These are phyloP conservation scores for Colletotrichum trifolii DNA, from an alignment of 2,329 filamentous ascomycete genomes.

Conservation along the genomic window DNA sequence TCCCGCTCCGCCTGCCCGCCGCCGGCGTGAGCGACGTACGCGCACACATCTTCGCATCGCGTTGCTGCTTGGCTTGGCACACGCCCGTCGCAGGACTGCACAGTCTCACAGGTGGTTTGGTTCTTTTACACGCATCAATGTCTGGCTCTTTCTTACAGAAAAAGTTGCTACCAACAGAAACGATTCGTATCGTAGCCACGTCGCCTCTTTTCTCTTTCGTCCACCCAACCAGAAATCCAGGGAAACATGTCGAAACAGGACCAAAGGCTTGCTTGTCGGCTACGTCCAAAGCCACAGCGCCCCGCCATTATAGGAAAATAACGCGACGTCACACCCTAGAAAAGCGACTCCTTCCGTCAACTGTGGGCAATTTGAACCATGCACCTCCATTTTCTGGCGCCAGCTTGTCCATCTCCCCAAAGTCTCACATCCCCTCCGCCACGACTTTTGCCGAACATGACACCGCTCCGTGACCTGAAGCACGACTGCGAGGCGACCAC, in stretches of 20 bases:
- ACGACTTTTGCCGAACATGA: not conserved
- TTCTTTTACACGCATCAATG: not conserved
- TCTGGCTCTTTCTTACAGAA: constrained; percentile 11
- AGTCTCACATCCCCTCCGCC: not conserved
- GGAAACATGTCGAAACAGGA: constrained; percentile 22
- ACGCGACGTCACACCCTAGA: constrained; percentile 20
- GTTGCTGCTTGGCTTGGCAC: too few relatives aligned
- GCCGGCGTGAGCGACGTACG: too few relatives aligned
- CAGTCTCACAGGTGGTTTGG: constrained; percentile 9
- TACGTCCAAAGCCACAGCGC: constrained; percentile 5
- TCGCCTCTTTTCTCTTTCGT: constrained; percentile 7
- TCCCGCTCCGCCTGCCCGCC: constrained; percentile 21
- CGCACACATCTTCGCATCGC: too few relatives aligned
- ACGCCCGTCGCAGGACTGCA: too few relatives aligned
- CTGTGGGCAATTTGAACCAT: constrained; percentile 31
- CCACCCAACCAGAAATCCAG: constrained; percentile 23
- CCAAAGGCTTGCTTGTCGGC: constrained; percentile 6
- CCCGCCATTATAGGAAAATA: constrained; percentile 23
- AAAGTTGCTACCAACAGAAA: constrained; percentile 26
- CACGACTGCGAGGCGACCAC: too few relatives aligned
- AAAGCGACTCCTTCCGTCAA: constrained; percentile 23
- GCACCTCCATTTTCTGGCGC: constrained; percentile 15
- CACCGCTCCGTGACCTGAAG: constrained; percentile 2
- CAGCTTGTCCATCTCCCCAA: not conserved
- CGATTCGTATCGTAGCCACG: constrained; percentile 27